A percentile compares a stretch with the other conserved stretches of the same genome.
Evolutionary conservation across 2,329 filamentous ascomycete species (phyloP).

Genomic region (Bertia moriformis): DNA sequence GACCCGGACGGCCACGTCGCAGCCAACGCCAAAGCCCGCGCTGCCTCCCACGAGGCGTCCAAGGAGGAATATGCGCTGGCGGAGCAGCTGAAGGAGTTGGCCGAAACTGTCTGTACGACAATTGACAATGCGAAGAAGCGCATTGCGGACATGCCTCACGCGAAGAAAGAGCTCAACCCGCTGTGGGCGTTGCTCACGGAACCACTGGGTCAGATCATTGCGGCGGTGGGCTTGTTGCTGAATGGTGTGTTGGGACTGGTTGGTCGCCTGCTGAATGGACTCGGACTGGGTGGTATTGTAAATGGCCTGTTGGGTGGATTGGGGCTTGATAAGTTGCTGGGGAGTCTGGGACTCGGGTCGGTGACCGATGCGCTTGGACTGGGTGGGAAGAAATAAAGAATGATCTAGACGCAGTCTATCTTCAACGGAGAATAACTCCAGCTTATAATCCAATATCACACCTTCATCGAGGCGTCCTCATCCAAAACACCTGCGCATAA

Average conservation of each 20-base stretch:
- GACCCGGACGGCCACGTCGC: slow-evolving; percentile 58
- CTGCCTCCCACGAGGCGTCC: slow-evolving; percentile 46
- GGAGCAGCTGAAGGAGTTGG: slow-evolving; percentile 52
- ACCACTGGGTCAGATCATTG: slow-evolving; percentile 61
- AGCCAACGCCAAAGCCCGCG: slow-evolving; percentile 51
- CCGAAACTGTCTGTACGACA: slow-evolving; percentile 47
- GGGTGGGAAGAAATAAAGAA: not conserved
- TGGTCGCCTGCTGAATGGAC: slow-evolving; percentile 46
- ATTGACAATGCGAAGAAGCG: slow-evolving; percentile 61
- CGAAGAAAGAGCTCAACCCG: slow-evolving; percentile 64
- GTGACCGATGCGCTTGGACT: not conserved
- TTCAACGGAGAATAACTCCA: too few relatives aligned
- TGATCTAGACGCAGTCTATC: too few relatives aligned
- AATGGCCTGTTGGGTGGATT: slow-evolving; percentile 48
- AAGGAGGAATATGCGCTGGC: slow-evolving; percentile 55
- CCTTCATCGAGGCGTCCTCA: too few relatives aligned
- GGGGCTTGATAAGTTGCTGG: slow-evolving; percentile 46
- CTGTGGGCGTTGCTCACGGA: slow-evolving; percentile 52
- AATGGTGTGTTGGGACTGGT: slow-evolving; percentile 54
- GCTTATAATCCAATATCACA: too few relatives aligned
- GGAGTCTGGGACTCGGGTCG: slow-evolving; percentile 35
- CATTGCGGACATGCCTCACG: slow-evolving; percentile 59
- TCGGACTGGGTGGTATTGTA: slow-evolving; percentile 51
- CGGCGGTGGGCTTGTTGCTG: slow-evolving; percentile 51
- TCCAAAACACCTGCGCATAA: too few relatives aligned